phyloP scores from a whole-genome alignment of 192 early-diverging fungal genomes.

The Anaeromyces robustus region DNA sequence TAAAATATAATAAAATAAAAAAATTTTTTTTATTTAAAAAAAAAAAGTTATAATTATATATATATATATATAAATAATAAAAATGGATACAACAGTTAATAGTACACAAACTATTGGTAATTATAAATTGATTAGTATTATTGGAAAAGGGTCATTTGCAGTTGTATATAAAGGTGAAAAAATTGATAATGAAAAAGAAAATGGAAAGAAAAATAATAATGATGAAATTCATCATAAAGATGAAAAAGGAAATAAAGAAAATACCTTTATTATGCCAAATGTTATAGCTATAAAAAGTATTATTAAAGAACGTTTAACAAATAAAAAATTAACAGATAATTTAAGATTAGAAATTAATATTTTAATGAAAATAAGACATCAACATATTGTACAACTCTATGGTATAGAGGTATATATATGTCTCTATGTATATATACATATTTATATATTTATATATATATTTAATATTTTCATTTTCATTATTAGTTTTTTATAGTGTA shows the following conservation, averaged over 20 bases:
- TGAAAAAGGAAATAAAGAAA: not conserved
- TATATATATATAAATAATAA: not conserved
- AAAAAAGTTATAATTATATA: too few species aligned
- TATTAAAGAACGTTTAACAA: slow-evolving; percentile 23
- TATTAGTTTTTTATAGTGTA: too few species aligned
- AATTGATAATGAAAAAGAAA: not conserved
- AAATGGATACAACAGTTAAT: not conserved
- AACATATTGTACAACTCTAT: slow-evolving; percentile 71
- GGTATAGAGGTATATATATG: slow-evolving; percentile 69
- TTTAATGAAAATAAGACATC: slow-evolving; percentile 67
- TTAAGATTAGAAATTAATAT: slow-evolving; percentile 92
- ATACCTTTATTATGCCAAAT: not conserved
- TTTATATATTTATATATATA: not conserved
- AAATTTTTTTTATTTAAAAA: too few species aligned
- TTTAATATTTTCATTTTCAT: slow-evolving; percentile 1
- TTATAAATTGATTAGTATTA: slow-evolving; percentile 7
- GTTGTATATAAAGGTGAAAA: slow-evolving; percentile 71
- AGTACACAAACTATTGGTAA: not conserved
- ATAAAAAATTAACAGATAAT: slow-evolving; percentile 79
- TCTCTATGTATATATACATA: too few species aligned
- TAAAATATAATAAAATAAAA: too few species aligned
- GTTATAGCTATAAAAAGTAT: not conserved
- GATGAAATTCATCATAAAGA: not conserved
- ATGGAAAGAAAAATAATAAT: not conserved
- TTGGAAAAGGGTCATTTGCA: slow-evolving; percentile 92